Evolutionary conservation across 2,329 filamentous ascomycete species (phyloP).

Genomic region (Pleurostoma richardsiae): DNA sequence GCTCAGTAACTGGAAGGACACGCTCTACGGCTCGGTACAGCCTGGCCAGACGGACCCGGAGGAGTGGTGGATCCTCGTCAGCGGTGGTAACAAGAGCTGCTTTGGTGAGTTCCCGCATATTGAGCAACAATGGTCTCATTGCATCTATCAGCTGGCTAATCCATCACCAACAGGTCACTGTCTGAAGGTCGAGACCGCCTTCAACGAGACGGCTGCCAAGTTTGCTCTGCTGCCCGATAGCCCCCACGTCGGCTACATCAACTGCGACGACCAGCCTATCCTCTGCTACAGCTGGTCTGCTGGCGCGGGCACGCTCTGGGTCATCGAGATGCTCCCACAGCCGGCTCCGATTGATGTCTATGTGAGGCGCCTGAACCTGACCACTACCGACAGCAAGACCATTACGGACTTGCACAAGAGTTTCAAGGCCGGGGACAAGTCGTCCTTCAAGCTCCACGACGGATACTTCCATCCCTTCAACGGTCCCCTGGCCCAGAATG

Average conservation of each 20-base stretch:
- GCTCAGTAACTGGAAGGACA: conserved; percentile 66
- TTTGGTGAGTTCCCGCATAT: conserved; percentile 43
- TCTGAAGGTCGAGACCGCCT: conserved; percentile 56
- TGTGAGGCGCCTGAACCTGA: conserved; percentile 63
- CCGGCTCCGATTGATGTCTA: conserved; percentile 61
- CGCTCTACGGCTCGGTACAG: conserved; percentile 58
- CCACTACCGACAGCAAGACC: conserved; percentile 59
- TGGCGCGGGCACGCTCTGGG: conserved; percentile 59
- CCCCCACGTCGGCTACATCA: conserved; percentile 63
- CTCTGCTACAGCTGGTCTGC: conserved; percentile 72
- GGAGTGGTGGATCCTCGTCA: conserved; percentile 73
- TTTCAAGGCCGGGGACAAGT: conserved; percentile 42
- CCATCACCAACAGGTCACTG: conserved; percentile 50
- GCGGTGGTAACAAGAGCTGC: conserved; percentile 75
- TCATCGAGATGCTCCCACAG: conserved; percentile 62
- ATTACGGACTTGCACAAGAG: conserved; percentile 52
- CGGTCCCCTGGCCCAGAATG: conserved; percentile 58
- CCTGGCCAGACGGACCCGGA: conserved; percentile 56
- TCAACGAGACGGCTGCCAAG: conserved; percentile 59
- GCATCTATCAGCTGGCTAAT: too few species aligned
- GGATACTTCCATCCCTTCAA: conserved; percentile 74
- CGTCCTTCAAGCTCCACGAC: conserved; percentile 40
- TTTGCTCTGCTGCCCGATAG: conserved; percentile 56
- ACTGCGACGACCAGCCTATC: conserved; percentile 70
- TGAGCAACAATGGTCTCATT: not conserved